These are phyloP conservation scores for Speleostelium caveatum DNA, from an alignment of 78 protist genomes.

Conservation along the genomic window DNA sequence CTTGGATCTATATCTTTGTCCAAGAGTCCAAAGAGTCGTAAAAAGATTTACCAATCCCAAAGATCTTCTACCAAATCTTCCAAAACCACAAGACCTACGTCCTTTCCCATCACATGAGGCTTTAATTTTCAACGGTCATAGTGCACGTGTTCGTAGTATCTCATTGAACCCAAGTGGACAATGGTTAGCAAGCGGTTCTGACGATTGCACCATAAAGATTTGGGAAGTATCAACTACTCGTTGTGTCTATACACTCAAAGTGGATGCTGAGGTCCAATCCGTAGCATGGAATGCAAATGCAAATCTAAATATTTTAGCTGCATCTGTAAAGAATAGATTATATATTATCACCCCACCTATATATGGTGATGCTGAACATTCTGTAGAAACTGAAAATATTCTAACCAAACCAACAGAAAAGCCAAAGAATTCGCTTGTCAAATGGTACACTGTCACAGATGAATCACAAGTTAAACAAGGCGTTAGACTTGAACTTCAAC, in stretches of 20 bases:
- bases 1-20: conserved; percentile 96
- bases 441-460: conserved; percentile 24
- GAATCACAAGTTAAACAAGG: neutral
- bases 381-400: conserved; percentile 26
- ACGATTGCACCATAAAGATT: conserved; percentile 89
- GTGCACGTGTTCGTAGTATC: conserved; percentile 83
- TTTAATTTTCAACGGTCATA: conserved; percentile 65
- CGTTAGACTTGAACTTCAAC: conserved; percentile 28
- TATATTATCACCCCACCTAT: conserved; percentile 63
- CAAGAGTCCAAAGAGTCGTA: conserved; percentile 75
- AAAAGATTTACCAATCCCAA: conserved; percentile 31
- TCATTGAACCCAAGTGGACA: conserved; percentile 92
- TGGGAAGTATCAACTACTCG: conserved; percentile 95
- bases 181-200: conserved; percentile 89
- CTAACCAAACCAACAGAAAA: conserved; percentile 24
- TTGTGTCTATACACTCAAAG: conserved; percentile 62
- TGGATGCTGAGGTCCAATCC: conserved; percentile 52
- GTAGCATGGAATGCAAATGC: conserved; percentile 94
- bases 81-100: conserved; percentile 93
- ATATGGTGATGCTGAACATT: conserved; percentile 12
- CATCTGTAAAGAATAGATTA: conserved; percentile 32
- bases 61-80: conserved; percentile 91
- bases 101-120: conserved; percentile 95
- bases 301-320: conserved; percentile 78
- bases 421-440: conserved; percentile 1